A percentile compares a stretch with the other conserved stretches of the same genome.
Conservation (phyloP, 2,329 filamentous ascomycete species). For the Knufia fluminis region DNA sequence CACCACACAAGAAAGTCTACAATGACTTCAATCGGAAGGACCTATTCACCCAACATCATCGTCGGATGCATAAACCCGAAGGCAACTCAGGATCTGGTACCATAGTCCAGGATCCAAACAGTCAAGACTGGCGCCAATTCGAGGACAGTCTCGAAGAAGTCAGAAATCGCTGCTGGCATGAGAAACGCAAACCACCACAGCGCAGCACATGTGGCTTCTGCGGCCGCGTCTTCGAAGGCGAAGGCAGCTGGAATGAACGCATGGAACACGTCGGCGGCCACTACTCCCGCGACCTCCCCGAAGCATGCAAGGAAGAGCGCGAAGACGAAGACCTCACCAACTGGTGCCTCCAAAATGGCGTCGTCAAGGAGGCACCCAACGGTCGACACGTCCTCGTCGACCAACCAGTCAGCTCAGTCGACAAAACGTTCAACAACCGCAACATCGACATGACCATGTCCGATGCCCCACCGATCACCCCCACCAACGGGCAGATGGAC, state of each 20-base stretch:
- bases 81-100: slow-evolving; percentile 17
- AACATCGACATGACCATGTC: slow-evolving; percentile 21
- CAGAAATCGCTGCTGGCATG: slow-evolving; percentile 50
- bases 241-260: slow-evolving; percentile 64
- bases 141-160: slow-evolving; percentile 50
- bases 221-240: slow-evolving; percentile 50
- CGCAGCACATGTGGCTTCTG: slow-evolving; percentile 58
- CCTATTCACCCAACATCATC: slow-evolving; percentile 78
- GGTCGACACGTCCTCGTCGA: slow-evolving; percentile 22
- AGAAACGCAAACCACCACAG: slow-evolving; percentile 53
- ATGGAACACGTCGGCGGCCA: slow-evolving; percentile 86
- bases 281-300: slow-evolving; percentile 45
- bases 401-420: slow-evolving; percentile 18
- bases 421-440: slow-evolving; percentile 15
- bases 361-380: slow-evolving; percentile 21
- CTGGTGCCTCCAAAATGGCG: slow-evolving; percentile 33
- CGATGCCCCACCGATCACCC: slow-evolving; percentile 14
- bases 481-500: slow-evolving; percentile 8
- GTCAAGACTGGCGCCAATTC: slow-evolving; percentile 25
- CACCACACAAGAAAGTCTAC: slow-evolving; percentile 21
- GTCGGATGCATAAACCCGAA: slow-evolving; percentile 65
- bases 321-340: slow-evolving; percentile 36
- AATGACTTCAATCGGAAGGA: slow-evolving; percentile 87
- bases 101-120: slow-evolving; percentile 16
- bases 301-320: slow-evolving; percentile 34